Conservation (phyloP, 441 rosid genomes). For the Jatropha multifida region DNA sequence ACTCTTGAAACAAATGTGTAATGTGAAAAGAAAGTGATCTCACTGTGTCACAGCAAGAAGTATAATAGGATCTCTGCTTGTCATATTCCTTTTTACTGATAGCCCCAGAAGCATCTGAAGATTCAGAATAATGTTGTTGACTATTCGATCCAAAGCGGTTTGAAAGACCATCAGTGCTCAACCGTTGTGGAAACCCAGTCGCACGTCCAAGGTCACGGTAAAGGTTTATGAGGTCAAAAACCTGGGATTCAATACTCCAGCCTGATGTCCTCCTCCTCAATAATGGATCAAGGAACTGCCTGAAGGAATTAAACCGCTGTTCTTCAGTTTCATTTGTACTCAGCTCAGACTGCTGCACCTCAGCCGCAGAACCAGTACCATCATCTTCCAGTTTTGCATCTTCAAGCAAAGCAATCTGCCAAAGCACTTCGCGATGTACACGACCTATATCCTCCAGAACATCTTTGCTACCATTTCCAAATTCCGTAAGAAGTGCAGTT, state of each 20-base stretch:
- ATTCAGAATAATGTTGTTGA: conserved; percentile 41
- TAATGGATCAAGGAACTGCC: conserved; percentile 95
- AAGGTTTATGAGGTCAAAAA: conserved; percentile 90
- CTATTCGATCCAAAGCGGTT: conserved; percentile 44
- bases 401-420: conserved; percentile 93
- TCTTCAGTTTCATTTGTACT: conserved; percentile 60
- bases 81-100: conserved; percentile 56
- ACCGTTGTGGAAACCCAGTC: conserved; percentile 72
- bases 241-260: conserved; percentile 88
- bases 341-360: conserved; percentile 54
- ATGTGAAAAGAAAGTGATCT: conserved; percentile 91
- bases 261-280: conserved; percentile 92
- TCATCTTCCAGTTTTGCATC: conserved; percentile 71
- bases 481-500: conserved; percentile 86
- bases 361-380: conserved; percentile 43
- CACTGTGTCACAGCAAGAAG: conserved; percentile 94
- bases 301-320: conserved; percentile 82
- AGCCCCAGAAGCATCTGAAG: conserved; percentile 52
- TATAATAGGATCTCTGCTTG: conserved; percentile 72
- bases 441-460: conserved; percentile 84
- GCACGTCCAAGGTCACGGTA: conserved; percentile 94
- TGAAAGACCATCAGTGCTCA: conserved; percentile 48
- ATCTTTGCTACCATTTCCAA: conserved; percentile 82
- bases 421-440: conserved; percentile 82
- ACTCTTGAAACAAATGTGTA: conserved; percentile 89